These are phyloP conservation scores for Larix kaempferi DNA, from an alignment of 75 land plant species.

Conservation along the genomic window DNA sequence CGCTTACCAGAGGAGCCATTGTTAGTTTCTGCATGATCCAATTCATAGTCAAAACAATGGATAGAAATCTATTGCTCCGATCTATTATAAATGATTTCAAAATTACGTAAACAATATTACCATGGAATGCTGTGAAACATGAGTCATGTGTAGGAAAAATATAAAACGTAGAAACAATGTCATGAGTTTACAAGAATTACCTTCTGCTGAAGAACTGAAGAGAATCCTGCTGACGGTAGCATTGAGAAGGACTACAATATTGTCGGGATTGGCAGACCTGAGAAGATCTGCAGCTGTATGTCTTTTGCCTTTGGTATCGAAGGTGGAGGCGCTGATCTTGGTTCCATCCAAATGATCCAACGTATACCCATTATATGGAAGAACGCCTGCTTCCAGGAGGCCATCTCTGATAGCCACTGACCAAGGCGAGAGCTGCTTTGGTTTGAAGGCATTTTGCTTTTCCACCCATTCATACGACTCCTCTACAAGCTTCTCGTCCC, in stretches of 20 bases:
- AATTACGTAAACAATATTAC: too few species aligned
- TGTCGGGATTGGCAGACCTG: conserved; percentile 10
- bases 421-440: conserved; percentile 9
- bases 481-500: conserved; percentile 32
- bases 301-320: conserved; percentile 14
- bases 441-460: conserved; percentile 17
- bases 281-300: conserved; percentile 27
- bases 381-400: conserved; percentile 11
- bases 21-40: too few species aligned
- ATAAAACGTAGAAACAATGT: too few species aligned
- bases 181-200: too few species aligned
- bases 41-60: too few species aligned
- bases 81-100: too few species aligned
- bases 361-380: not conserved
- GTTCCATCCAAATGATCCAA: conserved; percentile 8
- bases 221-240: conserved; percentile 17
- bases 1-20: too few species aligned
- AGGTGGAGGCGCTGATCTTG: conserved; percentile 25
- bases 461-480: conserved; percentile 47
- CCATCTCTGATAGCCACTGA: conserved; percentile 25
- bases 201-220: conserved; percentile 6
- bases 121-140: too few species aligned
- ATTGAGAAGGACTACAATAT: conserved; percentile 17
- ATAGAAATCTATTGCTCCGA: too few species aligned
- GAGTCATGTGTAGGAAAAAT: too few species aligned